A percentile compares a stretch with the other conserved stretches of the same genome.
Conservation (phyloP, 176 grass and related monocot species). For the Avena eriantha region DNA sequence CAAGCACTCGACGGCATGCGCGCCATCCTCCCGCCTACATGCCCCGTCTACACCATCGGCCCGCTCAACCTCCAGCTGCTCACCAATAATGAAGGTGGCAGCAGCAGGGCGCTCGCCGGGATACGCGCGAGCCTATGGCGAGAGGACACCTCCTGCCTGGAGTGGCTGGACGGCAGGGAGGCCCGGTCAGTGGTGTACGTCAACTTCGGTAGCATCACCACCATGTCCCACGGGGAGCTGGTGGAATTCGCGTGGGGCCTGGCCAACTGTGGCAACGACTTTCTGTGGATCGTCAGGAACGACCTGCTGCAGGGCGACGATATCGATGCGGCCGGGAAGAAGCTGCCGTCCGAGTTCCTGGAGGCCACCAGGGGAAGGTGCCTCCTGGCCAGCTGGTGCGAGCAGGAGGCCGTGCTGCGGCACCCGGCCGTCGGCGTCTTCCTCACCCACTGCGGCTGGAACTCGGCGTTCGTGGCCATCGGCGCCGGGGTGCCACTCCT, state of each 20-base stretch:
- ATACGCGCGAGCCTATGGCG: neutral
- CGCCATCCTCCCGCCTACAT: no score
- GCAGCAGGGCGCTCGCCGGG: neutral
- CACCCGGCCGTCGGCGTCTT: constrained; percentile 46
- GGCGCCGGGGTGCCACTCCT: constrained; percentile 36
- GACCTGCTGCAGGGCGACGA: neutral
- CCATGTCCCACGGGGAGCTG: neutral
- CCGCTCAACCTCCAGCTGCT: no score
- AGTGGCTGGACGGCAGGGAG: constrained; percentile 19
- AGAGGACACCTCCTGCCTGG: neutral
- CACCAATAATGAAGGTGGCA: no score
- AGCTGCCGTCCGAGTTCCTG: constrained; percentile 14
- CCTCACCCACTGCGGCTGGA: constrained; percentile 53
- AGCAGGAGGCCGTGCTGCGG: constrained; percentile 47
- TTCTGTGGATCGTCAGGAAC: constrained; percentile 30
- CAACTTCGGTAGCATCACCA: no score
- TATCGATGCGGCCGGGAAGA: neutral
- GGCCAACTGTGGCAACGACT: neutral
- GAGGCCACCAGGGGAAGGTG: neutral
- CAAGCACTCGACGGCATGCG: no score
- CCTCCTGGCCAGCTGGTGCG: constrained; percentile 44
- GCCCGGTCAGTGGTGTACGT: neutral
- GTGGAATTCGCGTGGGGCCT: constrained; percentile 40
- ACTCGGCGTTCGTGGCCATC: constrained; percentile 32
- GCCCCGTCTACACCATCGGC: no score